phyloP scores from a whole-genome alignment of 108 stramenopile species.

The Craspedostauros australis region DNA sequence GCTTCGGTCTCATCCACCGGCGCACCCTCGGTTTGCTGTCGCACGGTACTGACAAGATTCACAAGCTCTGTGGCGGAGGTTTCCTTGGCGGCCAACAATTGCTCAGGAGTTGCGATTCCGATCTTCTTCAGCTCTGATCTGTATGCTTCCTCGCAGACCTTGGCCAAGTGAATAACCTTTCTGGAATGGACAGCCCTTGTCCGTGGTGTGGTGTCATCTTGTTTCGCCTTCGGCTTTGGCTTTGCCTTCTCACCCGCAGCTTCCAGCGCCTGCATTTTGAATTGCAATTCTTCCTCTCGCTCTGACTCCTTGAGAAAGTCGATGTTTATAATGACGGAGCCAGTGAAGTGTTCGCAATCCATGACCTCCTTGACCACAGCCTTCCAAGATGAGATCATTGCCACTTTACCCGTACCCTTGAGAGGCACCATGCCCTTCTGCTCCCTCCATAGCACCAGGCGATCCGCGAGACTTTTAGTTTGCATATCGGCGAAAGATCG shows the following conservation, averaged over 20 bases:
- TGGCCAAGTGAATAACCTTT: too few species aligned
- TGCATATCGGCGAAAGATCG: constrained; percentile 21
- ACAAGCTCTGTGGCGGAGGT: too few species aligned
- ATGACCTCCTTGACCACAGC: constrained; percentile 30
- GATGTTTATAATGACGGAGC: constrained; percentile 9
- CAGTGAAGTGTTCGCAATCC: constrained; percentile 12
- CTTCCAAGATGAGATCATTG: constrained; percentile 51
- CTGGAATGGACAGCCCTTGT: too few species aligned
- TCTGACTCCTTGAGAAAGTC: constrained; percentile 12
- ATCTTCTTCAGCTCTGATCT: too few species aligned
- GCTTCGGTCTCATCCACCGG: too few species aligned
- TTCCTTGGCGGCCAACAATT: too few species aligned
- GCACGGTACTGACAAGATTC: too few species aligned
- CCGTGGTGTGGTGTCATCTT: too few species aligned
- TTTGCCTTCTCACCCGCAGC: background rate
- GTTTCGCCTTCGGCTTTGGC: background rate
- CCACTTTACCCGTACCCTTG: constrained; percentile 47
- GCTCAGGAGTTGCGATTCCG: too few species aligned
- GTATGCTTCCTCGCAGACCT: too few species aligned
- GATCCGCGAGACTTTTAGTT: constrained; percentile 31
- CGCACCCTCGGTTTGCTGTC: too few species aligned
- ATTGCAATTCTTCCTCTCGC: background rate
- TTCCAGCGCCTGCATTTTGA: too few species aligned
- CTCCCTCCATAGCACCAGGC: constrained; percentile 24
- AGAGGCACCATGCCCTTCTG: constrained; percentile 17